These are phyloP conservation scores for Podospora fimiseda DNA, from an alignment of 495 filamentous ascomycete species.

Conservation along the genomic window DNA sequence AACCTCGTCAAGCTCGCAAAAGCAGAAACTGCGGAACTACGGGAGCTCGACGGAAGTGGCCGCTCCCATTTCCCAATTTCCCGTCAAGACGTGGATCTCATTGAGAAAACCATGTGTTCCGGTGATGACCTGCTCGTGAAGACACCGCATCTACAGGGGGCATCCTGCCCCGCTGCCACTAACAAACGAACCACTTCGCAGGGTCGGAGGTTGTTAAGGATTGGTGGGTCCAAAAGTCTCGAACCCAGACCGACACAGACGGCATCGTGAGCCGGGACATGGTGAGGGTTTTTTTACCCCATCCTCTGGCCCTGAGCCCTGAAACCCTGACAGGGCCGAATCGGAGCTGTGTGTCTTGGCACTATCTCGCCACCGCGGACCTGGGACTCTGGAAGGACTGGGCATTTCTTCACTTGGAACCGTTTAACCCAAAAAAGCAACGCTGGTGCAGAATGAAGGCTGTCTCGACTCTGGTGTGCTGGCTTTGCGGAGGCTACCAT, in stretches of 20 bases:
- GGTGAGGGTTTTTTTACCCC: slow-evolving; percentile 6
- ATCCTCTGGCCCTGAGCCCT: neutral
- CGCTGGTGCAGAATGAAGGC: neutral
- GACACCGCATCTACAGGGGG: neutral
- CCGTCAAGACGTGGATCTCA: too few species aligned
- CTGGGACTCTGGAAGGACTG: slow-evolving; percentile 7
- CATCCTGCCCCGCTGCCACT: neutral
- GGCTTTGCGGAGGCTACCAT: neutral
- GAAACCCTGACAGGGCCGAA: slow-evolving; percentile 12
- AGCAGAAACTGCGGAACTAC: too few species aligned
- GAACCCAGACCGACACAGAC: slow-evolving; percentile 12
- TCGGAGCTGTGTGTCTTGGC: slow-evolving; percentile 6
- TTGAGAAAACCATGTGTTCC: neutral
- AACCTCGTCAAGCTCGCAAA: too few species aligned
- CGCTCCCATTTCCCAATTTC: too few species aligned
- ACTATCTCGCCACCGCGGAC: slow-evolving; percentile 11
- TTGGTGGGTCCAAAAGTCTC: slow-evolving; percentile 10
- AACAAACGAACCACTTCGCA: slow-evolving; percentile 5
- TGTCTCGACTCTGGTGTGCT: too few species aligned
- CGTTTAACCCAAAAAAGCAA: slow-evolving; percentile 5
- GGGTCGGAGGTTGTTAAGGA: slow-evolving; percentile 4
- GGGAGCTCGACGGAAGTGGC: too few species aligned
- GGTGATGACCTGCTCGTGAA: too few species aligned
- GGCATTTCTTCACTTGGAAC: neutral
- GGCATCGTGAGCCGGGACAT: slow-evolving; percentile 11